A percentile compares a stretch with the other conserved stretches of the same genome.
These are phyloP conservation scores for Crithidia mellificae DNA, from an alignment of 208 protist species.

Conservation along the genomic window DNA sequence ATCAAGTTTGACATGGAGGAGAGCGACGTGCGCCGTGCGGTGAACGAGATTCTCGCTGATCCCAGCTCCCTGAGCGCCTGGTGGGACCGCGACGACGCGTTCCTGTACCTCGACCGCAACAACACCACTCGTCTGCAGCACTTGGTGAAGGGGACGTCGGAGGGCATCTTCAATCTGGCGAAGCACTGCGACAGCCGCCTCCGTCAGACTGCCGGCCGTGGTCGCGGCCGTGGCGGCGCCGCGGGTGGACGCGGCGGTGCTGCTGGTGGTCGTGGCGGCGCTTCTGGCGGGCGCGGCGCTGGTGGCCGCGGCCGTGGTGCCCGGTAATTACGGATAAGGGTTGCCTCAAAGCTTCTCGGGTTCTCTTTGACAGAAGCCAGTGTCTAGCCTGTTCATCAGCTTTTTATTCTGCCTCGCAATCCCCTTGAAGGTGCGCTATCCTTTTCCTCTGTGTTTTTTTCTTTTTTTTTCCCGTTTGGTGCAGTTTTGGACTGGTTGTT, in stretches of 20 bases:
- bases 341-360: too few species aligned
- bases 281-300: neutral
- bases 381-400: too few species aligned
- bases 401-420: neutral
- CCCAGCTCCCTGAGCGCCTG: constrained; percentile 71
- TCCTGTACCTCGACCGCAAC: constrained; percentile 78
- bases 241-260: too few species aligned
- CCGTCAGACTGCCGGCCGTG: constrained; percentile 46
- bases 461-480: neutral
- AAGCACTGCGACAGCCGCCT: constrained; percentile 67
- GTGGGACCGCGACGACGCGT: constrained; percentile 86
- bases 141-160: constrained; percentile 67
- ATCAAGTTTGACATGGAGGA: constrained; percentile 78
- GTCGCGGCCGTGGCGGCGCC: constrained; percentile 46
- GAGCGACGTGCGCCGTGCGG: constrained; percentile 54
- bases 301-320: constrained; percentile 19
- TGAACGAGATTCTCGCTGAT: constrained; percentile 80
- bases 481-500: too few species aligned
- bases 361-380: too few species aligned
- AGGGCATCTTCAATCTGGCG: constrained; percentile 61
- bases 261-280: constrained; percentile 22
- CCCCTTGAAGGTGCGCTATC: neutral
- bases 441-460: neutral
- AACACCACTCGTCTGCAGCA: constrained; percentile 85
- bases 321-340: too few species aligned